These are phyloP conservation scores for Diaporthe capsici DNA, from an alignment of 2,329 filamentous ascomycete genomes.

Conservation along the genomic window DNA sequence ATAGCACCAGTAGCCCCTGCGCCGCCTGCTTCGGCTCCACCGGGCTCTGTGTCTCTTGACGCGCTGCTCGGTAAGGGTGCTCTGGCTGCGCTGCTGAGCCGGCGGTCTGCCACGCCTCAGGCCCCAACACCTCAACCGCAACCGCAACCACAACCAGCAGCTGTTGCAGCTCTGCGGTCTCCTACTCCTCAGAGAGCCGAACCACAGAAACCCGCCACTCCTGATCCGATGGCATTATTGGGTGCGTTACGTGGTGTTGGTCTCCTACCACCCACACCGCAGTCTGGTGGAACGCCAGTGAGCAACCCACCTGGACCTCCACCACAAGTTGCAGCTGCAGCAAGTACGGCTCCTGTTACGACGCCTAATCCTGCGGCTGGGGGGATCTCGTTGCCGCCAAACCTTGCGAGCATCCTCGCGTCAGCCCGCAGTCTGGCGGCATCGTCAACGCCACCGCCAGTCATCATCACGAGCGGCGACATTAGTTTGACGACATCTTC, in stretches of 20 bases:
- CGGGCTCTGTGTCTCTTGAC: constrained; percentile 65
- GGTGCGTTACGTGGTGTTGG: constrained; percentile 78
- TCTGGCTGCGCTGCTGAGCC: constrained; percentile 70
- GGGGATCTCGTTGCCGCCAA: constrained; percentile 46
- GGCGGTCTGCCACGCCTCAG: constrained; percentile 66
- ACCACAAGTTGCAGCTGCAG: constrained; percentile 35
- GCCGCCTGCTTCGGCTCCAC: constrained; percentile 51
- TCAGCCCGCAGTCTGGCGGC: constrained; percentile 42
- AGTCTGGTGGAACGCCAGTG: constrained; percentile 54
- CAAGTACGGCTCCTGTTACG: constrained; percentile 48
- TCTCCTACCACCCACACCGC: constrained; percentile 66
- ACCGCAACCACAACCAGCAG: constrained; percentile 46
- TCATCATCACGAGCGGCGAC: constrained; percentile 49
- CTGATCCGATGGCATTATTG: constrained; percentile 72
- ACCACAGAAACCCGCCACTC: constrained; percentile 54
- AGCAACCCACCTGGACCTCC: constrained; percentile 53
- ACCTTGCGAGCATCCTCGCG: constrained; percentile 48
- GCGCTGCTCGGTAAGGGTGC: constrained; percentile 72
- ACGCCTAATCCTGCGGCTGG: constrained; percentile 22
- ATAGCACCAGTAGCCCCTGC: constrained; percentile 53
- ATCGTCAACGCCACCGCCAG: constrained; percentile 39
- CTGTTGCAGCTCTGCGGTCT: constrained; percentile 60
- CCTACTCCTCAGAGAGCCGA: constrained; percentile 62
- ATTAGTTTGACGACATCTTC: constrained; percentile 76
- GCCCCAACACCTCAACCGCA: constrained; percentile 56